phyloP scores from a whole-genome alignment of 768 basidiomycete genomes.

The Hemileccinum rubropunctum region DNA sequence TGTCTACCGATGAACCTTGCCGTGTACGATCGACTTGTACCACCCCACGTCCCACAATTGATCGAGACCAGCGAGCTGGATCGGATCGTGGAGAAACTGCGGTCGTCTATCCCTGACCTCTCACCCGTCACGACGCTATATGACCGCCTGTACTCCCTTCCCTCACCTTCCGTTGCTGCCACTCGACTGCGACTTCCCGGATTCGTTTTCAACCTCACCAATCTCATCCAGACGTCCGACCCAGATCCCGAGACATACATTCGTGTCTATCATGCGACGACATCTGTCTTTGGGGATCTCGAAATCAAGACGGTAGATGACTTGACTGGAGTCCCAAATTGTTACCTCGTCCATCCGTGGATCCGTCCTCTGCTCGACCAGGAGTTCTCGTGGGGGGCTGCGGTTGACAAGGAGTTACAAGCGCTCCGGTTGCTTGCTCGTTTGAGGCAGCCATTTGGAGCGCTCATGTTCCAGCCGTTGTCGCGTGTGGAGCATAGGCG shows the following conservation, averaged over 20 bases:
- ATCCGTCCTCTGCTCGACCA: slow-evolving; percentile 3
- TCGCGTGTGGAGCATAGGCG: neutral
- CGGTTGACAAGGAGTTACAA: neutral
- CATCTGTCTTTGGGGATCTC: neutral
- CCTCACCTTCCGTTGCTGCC: neutral
- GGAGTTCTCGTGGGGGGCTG: neutral
- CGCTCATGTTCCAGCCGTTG: neutral
- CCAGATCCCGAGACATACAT: neutral
- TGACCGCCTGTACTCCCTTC: neutral
- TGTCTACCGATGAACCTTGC: slow-evolving; percentile 1
- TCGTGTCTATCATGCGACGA: neutral
- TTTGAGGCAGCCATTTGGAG: slow-evolving; percentile 2
- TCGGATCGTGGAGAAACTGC: neutral
- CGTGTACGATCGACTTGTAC: slow-evolving; percentile 1
- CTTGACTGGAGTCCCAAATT: neutral
- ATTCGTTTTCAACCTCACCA: neutral
- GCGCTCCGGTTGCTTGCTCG: slow-evolving; percentile 3
- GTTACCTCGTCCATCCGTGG: neutral
- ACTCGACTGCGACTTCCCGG: slow-evolving; percentile 5
- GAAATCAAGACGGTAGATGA: neutral
- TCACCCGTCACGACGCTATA: neutral
- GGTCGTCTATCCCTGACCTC: neutral
- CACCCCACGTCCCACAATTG: neutral
- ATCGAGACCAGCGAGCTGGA: neutral
- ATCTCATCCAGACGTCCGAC: neutral